Evolutionary conservation across 2,329 filamentous ascomycete species (phyloP), one percentile per base, ranked within the genome.

Genomic region (Monosporascus sp.): DNA sequence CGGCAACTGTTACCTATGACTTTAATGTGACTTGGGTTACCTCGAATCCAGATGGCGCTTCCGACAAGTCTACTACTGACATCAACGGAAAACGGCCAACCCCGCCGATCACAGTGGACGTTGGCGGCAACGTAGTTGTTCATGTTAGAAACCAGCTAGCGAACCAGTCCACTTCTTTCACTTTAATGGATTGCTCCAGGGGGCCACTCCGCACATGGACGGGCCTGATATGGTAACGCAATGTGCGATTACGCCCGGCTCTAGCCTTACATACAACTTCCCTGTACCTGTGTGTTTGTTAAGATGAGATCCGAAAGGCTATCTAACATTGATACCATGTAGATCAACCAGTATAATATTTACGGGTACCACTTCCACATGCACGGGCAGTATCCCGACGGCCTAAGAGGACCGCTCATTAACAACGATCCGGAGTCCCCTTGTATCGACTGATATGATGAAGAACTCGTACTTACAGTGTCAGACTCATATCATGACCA

Each of bases 311-410:
- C 5, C 20, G 44, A 7, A 38, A 22, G 20, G 44, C n/a, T 2
- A 24, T 14, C 26, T 16, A 41, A 22, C 54, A 62, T 48, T 62
- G 47, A 26, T 9, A 8, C 37, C 37, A 19, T 24, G 7, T 38
- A 78, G 86, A 68, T 79, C 52, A 65, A 82, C 48, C 86, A 89
- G 72, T 78, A 85, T 0, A 88, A 88, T 27, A 89, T 87, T 1
- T 91, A 89, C 68, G 91, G 88, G 88, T 92, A 91, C 60, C 87
- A 90, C 66, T 87, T 84, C 5, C 87, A 90, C 64, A 77, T 78
- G 22, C 75, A 77, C 56, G 84, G 79, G 24, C 86, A 88, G 65
- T 89, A 89, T 57, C 85, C 86, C 2, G 87, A 90, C 65, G 87
- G 87, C 11, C 73, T 88, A 6, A 77, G 86, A 22, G 85, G 78